Evolutionary conservation across 139 green algal genomes (phyloP).

Genomic region (Coelastrella sp.): DNA sequence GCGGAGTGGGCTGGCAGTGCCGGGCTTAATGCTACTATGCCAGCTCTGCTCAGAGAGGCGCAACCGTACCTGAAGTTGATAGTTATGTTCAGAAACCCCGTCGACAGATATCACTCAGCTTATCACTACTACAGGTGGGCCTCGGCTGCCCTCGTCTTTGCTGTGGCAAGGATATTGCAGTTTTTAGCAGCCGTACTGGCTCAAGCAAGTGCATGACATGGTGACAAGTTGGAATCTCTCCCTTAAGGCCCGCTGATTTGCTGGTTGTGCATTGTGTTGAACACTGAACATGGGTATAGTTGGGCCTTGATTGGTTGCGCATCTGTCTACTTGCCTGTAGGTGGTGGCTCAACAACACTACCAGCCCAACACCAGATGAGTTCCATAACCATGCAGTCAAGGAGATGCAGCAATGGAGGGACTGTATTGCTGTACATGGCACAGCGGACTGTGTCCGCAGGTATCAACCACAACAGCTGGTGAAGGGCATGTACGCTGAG

Average conservation of each 20-base stretch:
- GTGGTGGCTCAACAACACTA: slow-evolving; percentile 62
- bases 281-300: too few species aligned
- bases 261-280: too few species aligned
- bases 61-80: slow-evolving; percentile 67
- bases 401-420: slow-evolving; percentile 53
- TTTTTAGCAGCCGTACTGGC: too few species aligned
- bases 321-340: slow-evolving; percentile 35
- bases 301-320: too few species aligned
- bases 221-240: too few species aligned
- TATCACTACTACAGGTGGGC: too few species aligned
- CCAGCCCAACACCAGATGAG: slow-evolving; percentile 45
- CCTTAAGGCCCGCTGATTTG: too few species aligned
- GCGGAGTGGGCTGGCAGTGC: neutral
- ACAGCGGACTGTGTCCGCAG: slow-evolving; percentile 52
- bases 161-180: too few species aligned
- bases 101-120: slow-evolving; percentile 65
- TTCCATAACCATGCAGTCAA: slow-evolving; percentile 54
- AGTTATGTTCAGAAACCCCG: slow-evolving; percentile 71
- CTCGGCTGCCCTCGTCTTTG: too few species aligned
- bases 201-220: too few species aligned
- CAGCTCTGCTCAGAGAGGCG: slow-evolving; percentile 67
- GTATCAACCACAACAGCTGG: slow-evolving; percentile 74
- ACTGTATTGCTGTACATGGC: neutral
- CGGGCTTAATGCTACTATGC: slow-evolving; percentile 64
- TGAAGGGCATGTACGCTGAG: too few species aligned